These are phyloP conservation scores for Thoreauomyces humboldtii DNA, from an alignment of 192 early-diverging fungal species.

Conservation along the genomic window DNA sequence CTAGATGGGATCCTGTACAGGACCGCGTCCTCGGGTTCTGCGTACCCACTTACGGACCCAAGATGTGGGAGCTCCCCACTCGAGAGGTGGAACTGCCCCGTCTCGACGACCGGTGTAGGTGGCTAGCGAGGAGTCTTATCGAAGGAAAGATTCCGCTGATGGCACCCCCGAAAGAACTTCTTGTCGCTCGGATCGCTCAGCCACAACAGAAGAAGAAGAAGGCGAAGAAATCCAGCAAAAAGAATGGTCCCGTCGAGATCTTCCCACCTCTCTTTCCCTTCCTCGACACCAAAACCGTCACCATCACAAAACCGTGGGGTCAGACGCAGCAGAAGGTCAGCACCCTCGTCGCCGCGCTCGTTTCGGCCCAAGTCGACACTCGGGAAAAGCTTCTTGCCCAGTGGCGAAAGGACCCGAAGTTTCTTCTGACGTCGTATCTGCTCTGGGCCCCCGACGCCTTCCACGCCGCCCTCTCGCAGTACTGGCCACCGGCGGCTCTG, in stretches of 20 bases:
- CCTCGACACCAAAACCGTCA: constrained; percentile 36
- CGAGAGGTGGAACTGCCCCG: constrained; percentile 39
- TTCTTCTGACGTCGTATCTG: constrained; percentile 42
- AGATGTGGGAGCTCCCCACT: constrained; percentile 51
- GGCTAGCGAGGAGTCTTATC: constrained; percentile 50
- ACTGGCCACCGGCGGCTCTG: constrained; percentile 43
- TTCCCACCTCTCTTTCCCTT: constrained; percentile 33
- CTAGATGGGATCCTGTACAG: constrained; percentile 51
- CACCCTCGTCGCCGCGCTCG: constrained; percentile 33
- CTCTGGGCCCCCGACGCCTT: constrained; percentile 45
- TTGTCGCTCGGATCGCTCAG: too few relatives aligned
- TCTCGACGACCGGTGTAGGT: constrained; percentile 21
- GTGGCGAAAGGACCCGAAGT: constrained; percentile 35
- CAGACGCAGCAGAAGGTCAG: constrained; percentile 39
- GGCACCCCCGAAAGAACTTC: background rate
- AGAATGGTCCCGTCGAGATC: background rate
- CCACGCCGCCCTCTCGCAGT: constrained; percentile 28
- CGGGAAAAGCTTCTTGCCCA: constrained; percentile 26
- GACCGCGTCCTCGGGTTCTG: constrained; percentile 45
- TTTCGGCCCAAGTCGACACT: constrained; percentile 16
- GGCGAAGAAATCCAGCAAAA: background rate
- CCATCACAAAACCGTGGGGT: constrained; percentile 47
- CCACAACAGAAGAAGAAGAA: constrained; percentile 9
- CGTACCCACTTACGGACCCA: constrained; percentile 48
- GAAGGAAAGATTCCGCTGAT: constrained; percentile 44